Conservation (phyloP, 169 alveolate genomes). For the Theileria annulata region DNA sequence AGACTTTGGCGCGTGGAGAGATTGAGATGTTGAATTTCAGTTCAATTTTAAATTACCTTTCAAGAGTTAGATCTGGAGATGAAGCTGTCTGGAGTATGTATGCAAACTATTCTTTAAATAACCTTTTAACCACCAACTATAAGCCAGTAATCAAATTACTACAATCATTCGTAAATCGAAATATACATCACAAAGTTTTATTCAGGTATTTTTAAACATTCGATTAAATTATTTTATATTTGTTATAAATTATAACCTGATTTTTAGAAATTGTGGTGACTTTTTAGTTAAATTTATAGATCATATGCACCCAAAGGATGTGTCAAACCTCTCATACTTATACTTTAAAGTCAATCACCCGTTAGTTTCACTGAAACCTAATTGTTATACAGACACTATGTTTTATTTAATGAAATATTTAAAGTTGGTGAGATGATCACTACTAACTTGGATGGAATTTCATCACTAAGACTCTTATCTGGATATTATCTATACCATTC, state of each 20-base stretch:
- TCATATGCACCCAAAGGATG: conserved; percentile 14
- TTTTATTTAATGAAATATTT: neutral
- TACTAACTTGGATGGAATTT: neutral
- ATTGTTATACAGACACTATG: conserved; percentile 13
- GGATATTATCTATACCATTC: neutral
- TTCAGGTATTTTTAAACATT: neutral
- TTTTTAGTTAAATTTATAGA: neutral
- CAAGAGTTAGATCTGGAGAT: conserved; percentile 41
- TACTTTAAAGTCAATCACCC: neutral
- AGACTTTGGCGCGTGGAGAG: neutral
- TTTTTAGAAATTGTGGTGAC: conserved; percentile 16
- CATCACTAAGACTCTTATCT: conserved; percentile 1
- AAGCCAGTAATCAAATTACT: conserved; percentile 30
- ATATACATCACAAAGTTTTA: neutral
- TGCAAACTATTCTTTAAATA: neutral
- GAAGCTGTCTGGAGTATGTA: conserved; percentile 26
- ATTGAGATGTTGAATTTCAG: neutral
- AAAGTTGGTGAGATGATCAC: conserved; percentile 9
- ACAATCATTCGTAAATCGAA: conserved; percentile 4
- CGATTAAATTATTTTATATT: too few species aligned
- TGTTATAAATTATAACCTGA: too few species aligned
- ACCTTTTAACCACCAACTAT: conserved; percentile 7
- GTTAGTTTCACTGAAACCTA: neutral
- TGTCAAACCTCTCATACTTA: neutral
- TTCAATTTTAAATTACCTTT: conserved; percentile 37